Conservation (phyloP, 805 yeast species). For the Torulaspora quercuum region DNA sequence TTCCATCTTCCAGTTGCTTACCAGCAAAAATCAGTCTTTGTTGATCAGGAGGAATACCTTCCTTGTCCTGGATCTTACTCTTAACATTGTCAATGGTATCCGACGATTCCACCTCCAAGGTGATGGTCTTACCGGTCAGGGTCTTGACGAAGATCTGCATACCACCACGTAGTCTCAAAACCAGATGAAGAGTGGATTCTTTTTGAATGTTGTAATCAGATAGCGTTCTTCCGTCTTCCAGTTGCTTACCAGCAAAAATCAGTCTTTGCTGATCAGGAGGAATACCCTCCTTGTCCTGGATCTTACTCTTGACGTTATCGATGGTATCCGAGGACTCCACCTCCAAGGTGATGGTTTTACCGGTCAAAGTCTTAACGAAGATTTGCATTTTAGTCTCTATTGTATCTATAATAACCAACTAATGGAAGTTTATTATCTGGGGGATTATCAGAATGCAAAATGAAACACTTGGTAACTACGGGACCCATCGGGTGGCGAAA, state of each 20-base stretch:
- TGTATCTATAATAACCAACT: too few species aligned
- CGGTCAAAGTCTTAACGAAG: conserved; percentile 80
- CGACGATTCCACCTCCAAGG: conserved; percentile 88
- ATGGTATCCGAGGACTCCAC: conserved; percentile 88
- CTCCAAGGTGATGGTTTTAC: conserved; percentile 79
- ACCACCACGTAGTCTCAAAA: conserved; percentile 78
- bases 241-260: conserved; percentile 90
- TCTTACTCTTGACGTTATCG: conserved; percentile 87
- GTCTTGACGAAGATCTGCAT: conserved; percentile 96
- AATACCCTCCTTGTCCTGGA: conserved; percentile 90
- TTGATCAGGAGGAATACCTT: conserved; percentile 68
- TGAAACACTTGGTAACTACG: too few species aligned
- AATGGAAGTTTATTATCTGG: too few species aligned
- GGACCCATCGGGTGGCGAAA: conserved; percentile 12
- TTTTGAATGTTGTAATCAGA: conserved; percentile 92
- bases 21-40: conserved; percentile 66
- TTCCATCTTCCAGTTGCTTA: conserved; percentile 66
- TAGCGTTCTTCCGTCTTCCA: conserved; percentile 88
- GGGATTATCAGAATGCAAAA: not conserved
- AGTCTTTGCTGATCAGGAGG: conserved; percentile 94
- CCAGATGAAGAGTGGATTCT: conserved; percentile 81
- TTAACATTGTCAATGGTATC: conserved; percentile 92
- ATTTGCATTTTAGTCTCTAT: conserved; percentile 70
- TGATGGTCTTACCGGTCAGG: conserved; percentile 94
- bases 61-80: conserved; percentile 66